Conservation (phyloP, 192 early-diverging fungal species). For the Spinellus fusiger region DNA sequence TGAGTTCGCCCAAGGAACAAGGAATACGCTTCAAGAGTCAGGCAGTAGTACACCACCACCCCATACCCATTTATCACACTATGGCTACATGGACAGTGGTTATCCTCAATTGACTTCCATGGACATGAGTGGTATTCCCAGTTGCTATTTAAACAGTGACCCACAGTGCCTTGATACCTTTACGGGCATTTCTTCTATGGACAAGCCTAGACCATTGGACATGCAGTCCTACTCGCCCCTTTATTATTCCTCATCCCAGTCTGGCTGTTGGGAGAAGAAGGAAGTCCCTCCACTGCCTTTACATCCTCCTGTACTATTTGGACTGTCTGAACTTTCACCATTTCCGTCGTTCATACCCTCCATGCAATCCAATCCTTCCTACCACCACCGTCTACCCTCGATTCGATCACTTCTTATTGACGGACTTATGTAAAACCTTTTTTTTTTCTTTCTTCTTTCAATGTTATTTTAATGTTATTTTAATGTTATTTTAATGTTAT, state of each 20-base stretch:
- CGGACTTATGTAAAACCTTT: not conserved
- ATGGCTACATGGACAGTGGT: too few relatives aligned
- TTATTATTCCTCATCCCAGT: not conserved
- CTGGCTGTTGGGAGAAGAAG: not conserved
- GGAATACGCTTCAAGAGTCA: too few relatives aligned
- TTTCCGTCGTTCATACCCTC: not conserved
- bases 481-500: not conserved
- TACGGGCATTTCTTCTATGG: too few relatives aligned
- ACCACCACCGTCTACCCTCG: constrained; percentile 12
- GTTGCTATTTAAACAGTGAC: too few relatives aligned
- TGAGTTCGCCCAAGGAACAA: not conserved
- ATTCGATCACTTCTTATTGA: constrained; percentile 6
- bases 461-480: not conserved
- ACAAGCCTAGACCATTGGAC: not conserved
- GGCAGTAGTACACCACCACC: too few relatives aligned
- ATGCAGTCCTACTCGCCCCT: not conserved
- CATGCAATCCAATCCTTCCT: not conserved
- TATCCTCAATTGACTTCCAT: too few relatives aligned
- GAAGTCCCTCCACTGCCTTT: not conserved
- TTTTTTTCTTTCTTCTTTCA: not conserved
- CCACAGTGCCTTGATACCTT: too few relatives aligned
- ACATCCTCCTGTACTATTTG: not conserved
- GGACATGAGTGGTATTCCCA: too few relatives aligned
- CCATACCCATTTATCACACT: too few relatives aligned
- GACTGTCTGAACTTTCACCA: not conserved